phyloP scores from a whole-genome alignment of 176 grass and related monocot species.

The Phoenix roebelenii region DNA sequence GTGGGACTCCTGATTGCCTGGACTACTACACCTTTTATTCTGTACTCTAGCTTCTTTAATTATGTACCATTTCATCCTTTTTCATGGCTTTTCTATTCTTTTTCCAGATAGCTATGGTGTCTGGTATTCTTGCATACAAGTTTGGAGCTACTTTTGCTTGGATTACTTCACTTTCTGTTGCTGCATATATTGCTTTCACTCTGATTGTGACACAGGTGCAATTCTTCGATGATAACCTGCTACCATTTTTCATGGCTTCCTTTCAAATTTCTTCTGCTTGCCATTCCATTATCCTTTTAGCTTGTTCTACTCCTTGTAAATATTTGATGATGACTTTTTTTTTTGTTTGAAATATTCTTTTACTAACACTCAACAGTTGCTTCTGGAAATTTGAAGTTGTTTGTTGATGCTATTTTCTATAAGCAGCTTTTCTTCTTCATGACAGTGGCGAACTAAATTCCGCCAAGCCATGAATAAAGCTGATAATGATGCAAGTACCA shows the following conservation, averaged over 20 bases:
- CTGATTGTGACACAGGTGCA: constrained; percentile 84
- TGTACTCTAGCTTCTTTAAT: neutral
- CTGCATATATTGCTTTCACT: constrained; percentile 89
- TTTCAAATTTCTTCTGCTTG: too few relatives aligned
- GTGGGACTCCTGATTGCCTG: too few relatives aligned
- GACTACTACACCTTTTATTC: too few relatives aligned
- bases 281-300: too few relatives aligned
- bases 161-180: constrained; percentile 97
- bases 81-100: constrained; percentile 18
- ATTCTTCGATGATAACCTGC: constrained; percentile 5
- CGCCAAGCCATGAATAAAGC: constrained; percentile 94
- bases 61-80: constrained; percentile 6
- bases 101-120: constrained; percentile 89
- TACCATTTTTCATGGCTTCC: too few relatives aligned
- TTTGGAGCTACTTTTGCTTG: constrained; percentile 96
- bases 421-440: constrained; percentile 14
- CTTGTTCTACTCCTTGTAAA: neutral
- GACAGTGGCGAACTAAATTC: constrained; percentile 91
- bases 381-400: too few relatives aligned
- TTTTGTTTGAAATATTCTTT: neutral
- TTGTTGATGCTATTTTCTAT: neutral
- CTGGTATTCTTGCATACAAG: constrained; percentile 87
- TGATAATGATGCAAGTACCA: constrained; percentile 94
- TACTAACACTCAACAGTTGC: too few relatives aligned
- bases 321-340: neutral